A percentile compares a stretch with the other conserved stretches of the same genome.
Evolutionary conservation across 139 green algal genomes (phyloP).

Genomic region (Chlorella sp.): DNA sequence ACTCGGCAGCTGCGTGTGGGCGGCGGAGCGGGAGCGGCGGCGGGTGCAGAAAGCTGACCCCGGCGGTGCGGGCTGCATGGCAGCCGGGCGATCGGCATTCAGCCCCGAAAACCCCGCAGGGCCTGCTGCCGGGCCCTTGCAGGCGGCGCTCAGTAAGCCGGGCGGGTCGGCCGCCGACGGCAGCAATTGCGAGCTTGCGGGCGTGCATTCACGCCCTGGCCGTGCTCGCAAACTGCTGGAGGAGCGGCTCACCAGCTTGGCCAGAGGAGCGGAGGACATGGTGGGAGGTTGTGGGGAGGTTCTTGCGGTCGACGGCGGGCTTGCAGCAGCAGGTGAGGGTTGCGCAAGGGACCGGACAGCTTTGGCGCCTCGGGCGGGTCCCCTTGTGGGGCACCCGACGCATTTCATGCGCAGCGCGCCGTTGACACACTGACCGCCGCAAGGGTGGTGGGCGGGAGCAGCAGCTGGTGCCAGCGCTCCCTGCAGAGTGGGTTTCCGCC

Average conservation of each 20-base stretch:
- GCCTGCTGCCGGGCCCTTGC: not conserved
- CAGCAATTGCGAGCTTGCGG: not conserved
- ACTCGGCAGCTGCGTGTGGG: not conserved
- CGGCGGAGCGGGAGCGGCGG: not conserved
- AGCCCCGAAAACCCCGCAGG: not conserved
- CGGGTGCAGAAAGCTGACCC: not conserved
- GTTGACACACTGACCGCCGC: not conserved
- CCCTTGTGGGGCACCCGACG: not conserved
- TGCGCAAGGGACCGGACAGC: not conserved
- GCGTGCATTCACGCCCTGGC: not conserved
- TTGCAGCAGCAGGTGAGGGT: not conserved
- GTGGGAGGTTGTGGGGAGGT: not conserved
- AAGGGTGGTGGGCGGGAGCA: not conserved
- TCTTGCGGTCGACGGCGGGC: not conserved
- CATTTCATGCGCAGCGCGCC: not conserved
- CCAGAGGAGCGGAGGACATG: slow-evolving; percentile 1
- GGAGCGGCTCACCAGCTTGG: slow-evolving; percentile 17
- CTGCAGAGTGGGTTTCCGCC: too few species aligned
- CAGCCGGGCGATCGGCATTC: not conserved
- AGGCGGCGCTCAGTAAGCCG: not conserved
- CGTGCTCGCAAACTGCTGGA: not conserved
- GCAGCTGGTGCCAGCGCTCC: not conserved
- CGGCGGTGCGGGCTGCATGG: not conserved
- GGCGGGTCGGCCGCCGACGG: not conserved
- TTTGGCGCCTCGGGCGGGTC: not conserved